Conservation (phyloP, 345 rosid genomes). For the Cardiospermum halicacabum region DNA sequence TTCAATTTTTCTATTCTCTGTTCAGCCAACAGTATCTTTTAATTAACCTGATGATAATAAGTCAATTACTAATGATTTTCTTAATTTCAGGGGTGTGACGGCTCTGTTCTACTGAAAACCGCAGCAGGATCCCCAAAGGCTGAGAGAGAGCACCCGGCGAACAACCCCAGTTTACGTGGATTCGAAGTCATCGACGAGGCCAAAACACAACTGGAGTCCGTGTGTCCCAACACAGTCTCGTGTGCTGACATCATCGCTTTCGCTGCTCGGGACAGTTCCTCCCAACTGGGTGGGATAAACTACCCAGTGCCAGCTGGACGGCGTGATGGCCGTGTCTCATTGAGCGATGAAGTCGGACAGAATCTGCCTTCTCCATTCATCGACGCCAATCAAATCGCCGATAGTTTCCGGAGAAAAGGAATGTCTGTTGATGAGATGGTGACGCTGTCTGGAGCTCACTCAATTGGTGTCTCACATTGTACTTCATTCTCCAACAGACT, state of each 20-base stretch:
- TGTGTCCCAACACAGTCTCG: conserved; percentile 40
- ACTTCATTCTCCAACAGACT: conserved; percentile 33
- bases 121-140: conserved; percentile 18
- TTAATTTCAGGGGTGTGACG: conserved; percentile 44
- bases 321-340: conserved; percentile 37
- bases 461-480: conserved; percentile 41
- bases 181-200: conserved; percentile 46
- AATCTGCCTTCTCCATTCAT: conserved; percentile 29
- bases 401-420: conserved; percentile 31
- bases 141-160: conserved; percentile 36
- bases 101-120: conserved; percentile 36
- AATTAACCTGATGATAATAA: background rate
- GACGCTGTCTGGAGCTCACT: conserved; percentile 48
- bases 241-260: conserved; percentile 52
- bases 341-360: conserved; percentile 12
- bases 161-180: conserved; percentile 40
- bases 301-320: conserved; percentile 37
- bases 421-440: conserved; percentile 42
- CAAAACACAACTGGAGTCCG: conserved; percentile 33
- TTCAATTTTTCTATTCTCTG: no score
- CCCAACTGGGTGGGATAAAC: conserved; percentile 27
- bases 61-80: background rate
- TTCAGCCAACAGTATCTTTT: background rate
- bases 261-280: conserved; percentile 47
- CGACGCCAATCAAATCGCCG: conserved; percentile 25